phyloP scores from a whole-genome alignment of 1,284 basidiomycete species.

The Boletus semigastroideus region DNA sequence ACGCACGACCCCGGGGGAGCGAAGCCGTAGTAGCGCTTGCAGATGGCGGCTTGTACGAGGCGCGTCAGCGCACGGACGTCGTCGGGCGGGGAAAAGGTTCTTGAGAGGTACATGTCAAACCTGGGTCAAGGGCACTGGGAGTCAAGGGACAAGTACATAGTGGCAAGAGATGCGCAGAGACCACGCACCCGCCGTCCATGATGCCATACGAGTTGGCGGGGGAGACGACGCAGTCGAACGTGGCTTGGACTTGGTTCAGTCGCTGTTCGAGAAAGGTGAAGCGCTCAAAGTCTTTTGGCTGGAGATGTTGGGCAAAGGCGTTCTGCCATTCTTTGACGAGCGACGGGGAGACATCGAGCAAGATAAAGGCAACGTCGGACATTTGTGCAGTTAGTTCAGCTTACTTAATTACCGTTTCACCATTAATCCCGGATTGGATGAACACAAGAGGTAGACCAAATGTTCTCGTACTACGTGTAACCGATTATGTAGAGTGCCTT shows the following conservation, averaged over 20 bases:
- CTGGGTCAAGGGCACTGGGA: background rate
- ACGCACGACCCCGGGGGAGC: conserved; percentile 3
- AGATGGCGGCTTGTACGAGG: background rate
- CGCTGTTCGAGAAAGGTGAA: background rate
- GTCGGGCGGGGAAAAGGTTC: background rate
- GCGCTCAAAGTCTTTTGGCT: conserved; percentile 2
- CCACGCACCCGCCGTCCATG: conserved; percentile 11
- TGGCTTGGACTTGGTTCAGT: background rate
- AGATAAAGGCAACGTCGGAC: conserved; percentile 2
- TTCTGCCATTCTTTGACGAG: conserved; percentile 4
- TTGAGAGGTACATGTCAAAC: background rate
- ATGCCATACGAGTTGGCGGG: conserved; percentile 11
- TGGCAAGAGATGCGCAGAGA: too few relatives aligned
- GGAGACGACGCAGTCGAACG: conserved; percentile 9
- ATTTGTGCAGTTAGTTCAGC: too few relatives aligned
- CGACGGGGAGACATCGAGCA: conserved; percentile 1
- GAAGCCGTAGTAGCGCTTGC: conserved; percentile 1
- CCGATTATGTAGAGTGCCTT: too few relatives aligned
- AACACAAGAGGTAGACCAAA: too few relatives aligned
- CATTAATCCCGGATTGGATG: too few relatives aligned
- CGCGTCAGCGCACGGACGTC: conserved; percentile 3
- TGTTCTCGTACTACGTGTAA: too few relatives aligned
- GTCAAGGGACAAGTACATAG: too few relatives aligned
- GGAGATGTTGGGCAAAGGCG: conserved; percentile 7
- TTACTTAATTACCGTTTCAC: too few relatives aligned